phyloP scores from a whole-genome alignment of 2,329 filamentous ascomycete species.

The Didymella keratinophila region DNA sequence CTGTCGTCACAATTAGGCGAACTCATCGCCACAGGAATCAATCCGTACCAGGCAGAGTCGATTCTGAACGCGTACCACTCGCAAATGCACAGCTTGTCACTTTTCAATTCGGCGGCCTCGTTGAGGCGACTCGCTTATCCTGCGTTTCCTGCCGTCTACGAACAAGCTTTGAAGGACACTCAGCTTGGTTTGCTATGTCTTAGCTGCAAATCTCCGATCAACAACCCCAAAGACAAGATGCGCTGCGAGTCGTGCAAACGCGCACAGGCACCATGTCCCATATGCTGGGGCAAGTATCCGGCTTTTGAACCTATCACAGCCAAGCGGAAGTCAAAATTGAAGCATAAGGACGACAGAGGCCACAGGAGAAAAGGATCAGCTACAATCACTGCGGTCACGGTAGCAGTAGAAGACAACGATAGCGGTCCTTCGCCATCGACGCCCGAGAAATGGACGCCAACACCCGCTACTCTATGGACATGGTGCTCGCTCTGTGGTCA shows the following conservation, averaged over 20 bases:
- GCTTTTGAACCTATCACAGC: slow-evolving; percentile 48
- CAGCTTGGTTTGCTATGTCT: slow-evolving; percentile 64
- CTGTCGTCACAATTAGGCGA: slow-evolving; percentile 52
- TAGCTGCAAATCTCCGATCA: slow-evolving; percentile 64
- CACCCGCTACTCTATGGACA: slow-evolving; percentile 57
- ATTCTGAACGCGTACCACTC: slow-evolving; percentile 66
- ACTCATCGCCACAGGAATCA: slow-evolving; percentile 54
- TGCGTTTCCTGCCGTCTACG: slow-evolving; percentile 64
- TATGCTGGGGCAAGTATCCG: slow-evolving; percentile 55
- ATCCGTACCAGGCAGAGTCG: slow-evolving; percentile 62
- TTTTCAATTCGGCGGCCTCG: slow-evolving; percentile 62
- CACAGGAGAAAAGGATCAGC: slow-evolving; percentile 41
- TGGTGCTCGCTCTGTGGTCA: slow-evolving; percentile 69
- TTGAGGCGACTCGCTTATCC: slow-evolving; percentile 65
- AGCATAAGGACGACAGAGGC: slow-evolving; percentile 27
- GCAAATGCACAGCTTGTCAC: slow-evolving; percentile 57
- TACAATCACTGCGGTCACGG: slow-evolving; percentile 24
- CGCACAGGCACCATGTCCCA: slow-evolving; percentile 54
- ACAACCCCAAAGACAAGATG: slow-evolving; percentile 59
- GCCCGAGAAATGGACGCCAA: slow-evolving; percentile 33
- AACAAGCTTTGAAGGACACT: slow-evolving; percentile 63
- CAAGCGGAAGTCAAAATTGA: slow-evolving; percentile 38
- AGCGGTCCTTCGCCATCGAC: slow-evolving; percentile 32
- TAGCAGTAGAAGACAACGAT: slow-evolving; percentile 23
- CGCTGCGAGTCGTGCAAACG: slow-evolving; percentile 61